Conservation (phyloP, 2,329 filamentous ascomycete genomes). For the Arthrobotrys entomopaga region DNA sequence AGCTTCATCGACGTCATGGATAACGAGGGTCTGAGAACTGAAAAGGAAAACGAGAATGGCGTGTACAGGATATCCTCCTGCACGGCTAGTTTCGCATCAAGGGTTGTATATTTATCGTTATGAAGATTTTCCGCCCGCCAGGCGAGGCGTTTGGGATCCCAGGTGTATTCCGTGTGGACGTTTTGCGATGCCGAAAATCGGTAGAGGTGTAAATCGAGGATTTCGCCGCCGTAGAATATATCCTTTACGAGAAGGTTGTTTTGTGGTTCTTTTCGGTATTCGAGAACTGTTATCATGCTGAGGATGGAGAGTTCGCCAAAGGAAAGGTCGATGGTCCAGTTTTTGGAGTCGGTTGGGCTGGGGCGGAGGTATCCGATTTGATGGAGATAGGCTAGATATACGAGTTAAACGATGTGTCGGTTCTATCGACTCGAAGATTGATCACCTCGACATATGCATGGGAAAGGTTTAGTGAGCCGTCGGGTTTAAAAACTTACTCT, state of each 20-base stretch:
- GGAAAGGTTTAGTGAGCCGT: too few species aligned
- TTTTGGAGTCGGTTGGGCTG: neutral
- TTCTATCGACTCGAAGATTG: neutral
- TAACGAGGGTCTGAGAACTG: neutral
- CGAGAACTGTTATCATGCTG: conserved; percentile 27
- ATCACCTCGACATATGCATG: too few species aligned
- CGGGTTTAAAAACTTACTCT: too few species aligned
- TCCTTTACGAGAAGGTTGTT: conserved; percentile 16
- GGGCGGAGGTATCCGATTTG: conserved; percentile 16
- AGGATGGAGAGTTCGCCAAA: conserved; percentile 26
- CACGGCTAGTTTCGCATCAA: conserved; percentile 18
- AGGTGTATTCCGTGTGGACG: conserved; percentile 12
- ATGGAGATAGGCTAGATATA: neutral
- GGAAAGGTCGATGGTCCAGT: conserved; percentile 27
- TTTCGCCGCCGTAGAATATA: conserved; percentile 27
- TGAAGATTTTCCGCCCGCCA: conserved; percentile 7
- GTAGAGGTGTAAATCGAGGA: conserved; percentile 13
- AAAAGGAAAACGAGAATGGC: conserved; percentile 20
- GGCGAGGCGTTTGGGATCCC: neutral
- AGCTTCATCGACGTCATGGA: conserved; percentile 38
- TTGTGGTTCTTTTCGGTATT: conserved; percentile 26
- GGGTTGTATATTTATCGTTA: conserved; percentile 11
- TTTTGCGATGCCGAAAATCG: conserved; percentile 8
- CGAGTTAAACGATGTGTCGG: neutral
- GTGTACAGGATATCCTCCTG: conserved; percentile 33